Base-by-base conservation (phyloP, 345 rosid species). In the Odontarrhena argentea region DNA sequence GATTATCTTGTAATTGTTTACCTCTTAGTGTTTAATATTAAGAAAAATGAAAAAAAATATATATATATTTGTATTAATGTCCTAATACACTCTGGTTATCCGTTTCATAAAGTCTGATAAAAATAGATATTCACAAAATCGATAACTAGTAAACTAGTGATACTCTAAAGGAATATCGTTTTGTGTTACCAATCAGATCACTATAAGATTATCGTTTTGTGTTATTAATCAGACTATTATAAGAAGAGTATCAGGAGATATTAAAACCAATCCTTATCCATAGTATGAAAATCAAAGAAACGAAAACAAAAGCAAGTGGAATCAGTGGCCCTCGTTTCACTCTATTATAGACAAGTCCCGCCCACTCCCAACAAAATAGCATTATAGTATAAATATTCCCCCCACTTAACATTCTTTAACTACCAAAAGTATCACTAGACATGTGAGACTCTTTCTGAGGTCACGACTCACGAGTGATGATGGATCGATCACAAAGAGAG, bases 251-350 rank as follows among this genome's bases (percentile, higher is more conserved):
- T 18, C 22, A 18, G 22, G 22, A 18, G 22, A 18, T 18, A 18
- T 5, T 32, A 32, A 32, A 12, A 53, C 15, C 3, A 15, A 34
- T 30, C n/a, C 38, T 60, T 43, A 60, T 69, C 47, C 46, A 42
- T 69, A 0, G 38, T 9, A 26, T 10, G 6, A 42, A 43, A 55
- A 15, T 6, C 18, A 32, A 4, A 32, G 6, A 5, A 32, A 32
- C 4, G 3, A 4, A 2, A 28, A 28, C 28, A 14, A 12, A 40
- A 49, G 62, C 74, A 44, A 45, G 68, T 46, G 55, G 63, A 14
- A 61, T 43, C 8, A 52, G 55, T 62, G 74, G 68, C 35, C 26
- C 55, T 36, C 1, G 11, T 10, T 53, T 36, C 48, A 12, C 50
- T 45, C 62, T 1, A 53, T 45, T 53, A 53, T 53, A 53, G 18